Evolutionary conservation across 129 eudicot species (phyloP).

Genomic region (Flaveria brownii): DNA sequence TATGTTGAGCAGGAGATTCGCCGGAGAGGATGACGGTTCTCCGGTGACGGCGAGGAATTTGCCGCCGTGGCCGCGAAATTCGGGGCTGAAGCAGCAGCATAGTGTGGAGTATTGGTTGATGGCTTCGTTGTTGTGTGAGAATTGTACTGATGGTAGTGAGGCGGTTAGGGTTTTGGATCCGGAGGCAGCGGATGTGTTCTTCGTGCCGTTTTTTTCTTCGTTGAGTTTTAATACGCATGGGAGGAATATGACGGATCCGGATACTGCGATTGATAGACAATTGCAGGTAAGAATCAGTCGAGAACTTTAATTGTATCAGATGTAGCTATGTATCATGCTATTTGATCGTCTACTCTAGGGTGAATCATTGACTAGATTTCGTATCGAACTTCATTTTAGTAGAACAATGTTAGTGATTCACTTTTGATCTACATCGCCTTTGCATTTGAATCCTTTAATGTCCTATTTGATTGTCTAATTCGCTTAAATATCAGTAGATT

Average conservation of each 20-base stretch:
- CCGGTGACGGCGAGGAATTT: slow-evolving; percentile 62
- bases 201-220: slow-evolving; percentile 88
- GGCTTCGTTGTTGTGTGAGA: slow-evolving; percentile 65
- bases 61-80: slow-evolving; percentile 68
- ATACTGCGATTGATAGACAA: slow-evolving; percentile 58
- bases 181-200: slow-evolving; percentile 76
- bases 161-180: slow-evolving; percentile 91
- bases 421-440: neutral
- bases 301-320: neutral
- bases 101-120: slow-evolving; percentile 99
- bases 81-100: slow-evolving; percentile 83
- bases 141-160: slow-evolving; percentile 41
- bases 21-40: slow-evolving; percentile 30
- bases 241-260: slow-evolving; percentile 73
- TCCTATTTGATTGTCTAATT: too few relatives aligned
- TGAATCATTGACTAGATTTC: slow-evolving; percentile 3
- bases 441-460: neutral
- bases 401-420: slow-evolving; percentile 18
- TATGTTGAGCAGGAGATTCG: slow-evolving; percentile 49
- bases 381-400: slow-evolving; percentile 2
- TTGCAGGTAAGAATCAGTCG: slow-evolving; percentile 63
- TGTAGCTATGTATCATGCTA: neutral
- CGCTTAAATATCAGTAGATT: neutral
- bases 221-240: slow-evolving; percentile 83
- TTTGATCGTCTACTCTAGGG: neutral